These are phyloP conservation scores for Drechslera avenae DNA, from an alignment of 2,329 filamentous ascomycete genomes.

Conservation along the genomic window DNA sequence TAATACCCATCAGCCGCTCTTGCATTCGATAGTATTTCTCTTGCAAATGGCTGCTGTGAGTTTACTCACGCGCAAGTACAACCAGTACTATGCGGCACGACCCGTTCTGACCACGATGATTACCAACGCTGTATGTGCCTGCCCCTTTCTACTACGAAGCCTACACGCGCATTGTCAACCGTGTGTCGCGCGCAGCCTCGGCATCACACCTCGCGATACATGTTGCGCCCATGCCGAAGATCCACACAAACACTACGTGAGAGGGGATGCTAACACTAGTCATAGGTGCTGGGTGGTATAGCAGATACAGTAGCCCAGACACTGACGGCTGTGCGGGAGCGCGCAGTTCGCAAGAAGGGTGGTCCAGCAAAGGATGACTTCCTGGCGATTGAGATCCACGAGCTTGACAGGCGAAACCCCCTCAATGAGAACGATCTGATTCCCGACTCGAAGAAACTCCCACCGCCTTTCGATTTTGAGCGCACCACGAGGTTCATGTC, in stretches of 20 bases:
- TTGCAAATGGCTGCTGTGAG: slow-evolving; percentile 87
- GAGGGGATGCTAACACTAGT: slow-evolving; percentile 12
- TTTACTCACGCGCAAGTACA: slow-evolving; percentile 84
- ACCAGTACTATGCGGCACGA: slow-evolving; percentile 88
- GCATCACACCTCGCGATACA: neutral
- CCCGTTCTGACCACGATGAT: slow-evolving; percentile 99
- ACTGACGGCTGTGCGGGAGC: slow-evolving; percentile 79
- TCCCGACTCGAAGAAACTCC: slow-evolving; percentile 63
- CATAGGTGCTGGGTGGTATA: slow-evolving; percentile 77
- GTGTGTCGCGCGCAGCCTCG: neutral
- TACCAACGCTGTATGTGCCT: slow-evolving; percentile 78
- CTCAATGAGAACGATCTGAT: slow-evolving; percentile 69
- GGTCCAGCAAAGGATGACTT: slow-evolving; percentile 69
- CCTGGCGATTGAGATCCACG: slow-evolving; percentile 84
- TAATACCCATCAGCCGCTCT: slow-evolving; percentile 69
- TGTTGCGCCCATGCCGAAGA: neutral
- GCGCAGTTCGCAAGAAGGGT: slow-evolving; percentile 69
- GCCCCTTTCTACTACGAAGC: neutral
- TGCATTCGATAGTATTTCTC: slow-evolving; percentile 83
- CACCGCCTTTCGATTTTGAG: slow-evolving; percentile 94
- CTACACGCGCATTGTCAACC: neutral
- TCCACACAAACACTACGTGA: neutral
- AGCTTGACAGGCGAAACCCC: slow-evolving; percentile 81
- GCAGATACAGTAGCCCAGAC: slow-evolving; percentile 96
- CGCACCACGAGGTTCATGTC: slow-evolving; percentile 93